Conservation (phyloP, 2,329 filamentous ascomycete species). For the Exophiala phaeomuriformis region DNA sequence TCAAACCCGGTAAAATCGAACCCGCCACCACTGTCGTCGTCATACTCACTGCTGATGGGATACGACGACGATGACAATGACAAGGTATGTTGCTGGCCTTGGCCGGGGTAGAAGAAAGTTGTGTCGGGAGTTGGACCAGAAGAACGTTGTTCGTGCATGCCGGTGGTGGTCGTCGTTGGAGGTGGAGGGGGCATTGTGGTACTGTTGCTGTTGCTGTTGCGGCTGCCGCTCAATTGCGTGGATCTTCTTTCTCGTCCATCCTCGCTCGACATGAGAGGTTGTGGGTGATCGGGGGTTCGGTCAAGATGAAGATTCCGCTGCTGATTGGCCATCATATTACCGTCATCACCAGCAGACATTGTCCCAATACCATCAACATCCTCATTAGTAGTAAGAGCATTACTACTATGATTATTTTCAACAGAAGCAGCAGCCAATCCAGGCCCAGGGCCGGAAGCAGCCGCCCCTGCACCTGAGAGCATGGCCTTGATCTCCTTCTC, state of each 20-base stretch:
- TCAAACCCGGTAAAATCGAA: constrained; percentile 18
- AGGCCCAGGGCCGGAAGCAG: not conserved
- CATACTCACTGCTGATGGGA: not conserved
- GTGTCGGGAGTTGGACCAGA: not conserved
- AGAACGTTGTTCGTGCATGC: not conserved
- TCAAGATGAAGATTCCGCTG: not conserved
- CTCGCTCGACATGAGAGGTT: too few relatives aligned
- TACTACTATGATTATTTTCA: not conserved
- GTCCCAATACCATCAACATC: not conserved
- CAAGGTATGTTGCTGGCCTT: too few relatives aligned
- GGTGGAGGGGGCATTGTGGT: too few relatives aligned
- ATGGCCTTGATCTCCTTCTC: constrained; percentile 23
- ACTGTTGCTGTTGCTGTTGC: too few relatives aligned
- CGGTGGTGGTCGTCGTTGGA: not conserved
- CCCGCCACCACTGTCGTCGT: not conserved
- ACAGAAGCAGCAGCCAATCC: not conserved
- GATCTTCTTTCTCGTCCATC: too few relatives aligned
- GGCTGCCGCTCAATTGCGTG: too few relatives aligned
- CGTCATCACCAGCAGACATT: not conserved
- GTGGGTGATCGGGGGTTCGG: not conserved
- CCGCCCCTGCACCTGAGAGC: constrained; percentile 12
- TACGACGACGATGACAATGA: not conserved
- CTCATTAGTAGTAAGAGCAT: not conserved
- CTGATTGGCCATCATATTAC: not conserved
- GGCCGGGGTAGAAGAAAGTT: not conserved